Evolutionary conservation across 805 yeast species (phyloP).

Genomic region (Candida patagonica): DNA sequence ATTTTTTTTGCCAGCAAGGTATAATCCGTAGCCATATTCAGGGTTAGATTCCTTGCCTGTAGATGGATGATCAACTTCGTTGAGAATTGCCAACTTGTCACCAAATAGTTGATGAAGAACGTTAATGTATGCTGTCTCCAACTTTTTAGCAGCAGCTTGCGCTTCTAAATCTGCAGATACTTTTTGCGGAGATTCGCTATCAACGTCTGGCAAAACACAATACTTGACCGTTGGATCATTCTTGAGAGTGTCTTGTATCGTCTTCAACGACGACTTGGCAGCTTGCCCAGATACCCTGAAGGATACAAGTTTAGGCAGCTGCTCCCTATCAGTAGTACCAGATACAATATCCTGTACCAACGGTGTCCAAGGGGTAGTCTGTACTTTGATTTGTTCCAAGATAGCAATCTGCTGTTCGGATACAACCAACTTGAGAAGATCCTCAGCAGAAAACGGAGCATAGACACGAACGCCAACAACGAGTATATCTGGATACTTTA

Average conservation of each 20-base stretch:
- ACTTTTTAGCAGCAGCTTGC: slow-evolving; percentile 38
- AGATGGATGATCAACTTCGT: slow-evolving; percentile 39
- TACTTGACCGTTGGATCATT: background rate
- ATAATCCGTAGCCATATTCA: slow-evolving; percentile 81
- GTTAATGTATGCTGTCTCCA: slow-evolving; percentile 71
- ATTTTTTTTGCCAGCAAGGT: slow-evolving; percentile 46
- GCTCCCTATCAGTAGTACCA: slow-evolving; percentile 29
- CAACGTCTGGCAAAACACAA: background rate
- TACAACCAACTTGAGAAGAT: slow-evolving; percentile 37
- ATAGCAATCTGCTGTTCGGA: slow-evolving; percentile 49
- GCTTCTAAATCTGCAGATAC: slow-evolving; percentile 28
- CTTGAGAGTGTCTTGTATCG: background rate
- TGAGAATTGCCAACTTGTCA: slow-evolving; percentile 47
- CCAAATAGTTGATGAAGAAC: slow-evolving; percentile 62
- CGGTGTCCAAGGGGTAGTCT: slow-evolving; percentile 49
- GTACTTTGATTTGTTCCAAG: slow-evolving; percentile 52
- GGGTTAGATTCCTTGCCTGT: slow-evolving; percentile 50
- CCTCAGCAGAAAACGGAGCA: slow-evolving; percentile 61
- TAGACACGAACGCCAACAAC: slow-evolving; percentile 53
- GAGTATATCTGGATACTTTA: slow-evolving; percentile 28
- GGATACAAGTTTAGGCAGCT: background rate
- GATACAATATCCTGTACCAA: slow-evolving; percentile 68
- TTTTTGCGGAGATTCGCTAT: background rate
- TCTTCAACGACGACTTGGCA: background rate
- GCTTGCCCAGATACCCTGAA: slow-evolving; percentile 2